Base-by-base conservation (phyloP, 1,284 basidiomycete genomes). In the Porodaedalea pini region DNA sequence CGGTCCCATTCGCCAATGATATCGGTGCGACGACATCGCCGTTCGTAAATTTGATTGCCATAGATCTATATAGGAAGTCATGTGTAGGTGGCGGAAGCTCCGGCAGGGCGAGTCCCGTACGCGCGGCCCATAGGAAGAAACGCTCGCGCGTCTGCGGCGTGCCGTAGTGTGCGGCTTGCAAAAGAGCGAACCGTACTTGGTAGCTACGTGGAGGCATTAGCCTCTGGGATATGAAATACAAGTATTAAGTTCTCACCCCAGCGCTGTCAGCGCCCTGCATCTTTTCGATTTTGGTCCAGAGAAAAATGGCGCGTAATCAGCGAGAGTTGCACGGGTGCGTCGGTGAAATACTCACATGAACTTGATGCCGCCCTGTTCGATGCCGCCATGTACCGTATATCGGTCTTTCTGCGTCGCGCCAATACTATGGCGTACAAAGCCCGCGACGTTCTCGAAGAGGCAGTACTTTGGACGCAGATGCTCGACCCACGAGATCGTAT, bases 101-200 rank as follows among this genome's bases (percentile, higher is more conserved):
- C 0, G 88, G 87, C 1, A 90, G 71, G 0, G 77, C 75, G 48
- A 71, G 58, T 0, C 78, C 79, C 3, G 73, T 68, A 31, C 75
- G 72, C 4, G 88, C 79, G 2, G 84, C 88, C 49, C 88, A 68
- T 2, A 89, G 70, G 68, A 91, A 86, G 68, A 91, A 89, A 0
- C 88, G 79, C 31, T 83, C 70, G 0, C 89, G 77, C 2, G 74
- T 68, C 68, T 91, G 89, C 1, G 89, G 88, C 1, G 83, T 76
- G 1, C 89, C 88, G 64, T 88, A 90, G 57, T 88, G 80, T 0
- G 74, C 86, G 6, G 86, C 86, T 69, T 91, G 83, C 0, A 90
- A 71, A 0, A 86, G 70, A 4, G 73, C 77, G 64, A 79, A 84
- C 0, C 81, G 77, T 4, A 86, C 73, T 66, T 90, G 88, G 66